Base-by-base conservation (phyloP, 371 early-diverging fungal genomes). In the Actinomortierella wolfii region DNA sequence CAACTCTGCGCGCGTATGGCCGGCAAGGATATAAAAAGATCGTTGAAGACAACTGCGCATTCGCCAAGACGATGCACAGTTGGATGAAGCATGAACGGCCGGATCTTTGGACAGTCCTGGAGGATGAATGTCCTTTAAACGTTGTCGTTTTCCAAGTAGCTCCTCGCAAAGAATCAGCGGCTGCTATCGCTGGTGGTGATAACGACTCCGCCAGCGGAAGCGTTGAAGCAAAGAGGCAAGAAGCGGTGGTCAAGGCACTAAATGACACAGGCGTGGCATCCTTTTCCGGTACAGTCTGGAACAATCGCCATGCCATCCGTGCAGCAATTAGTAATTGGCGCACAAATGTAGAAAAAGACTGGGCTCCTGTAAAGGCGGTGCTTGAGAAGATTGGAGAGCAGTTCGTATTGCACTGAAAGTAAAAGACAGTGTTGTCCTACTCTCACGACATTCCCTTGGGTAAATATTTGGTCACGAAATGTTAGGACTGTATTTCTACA, bases 261-360 rank as follows among this genome's bases (percentile, higher is more conserved):
- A 82, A 82, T 57, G 59, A 29, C 14, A 69, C 68, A 0, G 66
- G 79, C 8, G 62, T 67, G 18, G 67, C 78, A 9, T 78, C 76
- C 46, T 76, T 79, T 51, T 74, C 79, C 29, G 71, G 70, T 17
- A 79, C 82, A 2, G 73, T 63, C 11, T 79, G 80, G 80, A 57
- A 51, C 1, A 78, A 79, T 2, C 56, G 51, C 14, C 59, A 64
- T 0, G 82, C 78, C 2, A 74, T 80, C 20, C 65, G 82, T 50
- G 61, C 76, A 4, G 82, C 82, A 14, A 68, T 82, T 11, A 76
- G 76, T 11, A 82, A 82, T 60, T 82, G 82, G 82, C 66, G 71
- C 34, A 82, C 82, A 0, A 76, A 65, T 2, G 53, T 77, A 21
- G 65, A 66, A 13, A 44, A 52, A 4, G 81, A 79, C 43, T 67